Base-by-base conservation (phyloP, 1,284 basidiomycete genomes). In the Anthracocystis panici-leucophaei region DNA sequence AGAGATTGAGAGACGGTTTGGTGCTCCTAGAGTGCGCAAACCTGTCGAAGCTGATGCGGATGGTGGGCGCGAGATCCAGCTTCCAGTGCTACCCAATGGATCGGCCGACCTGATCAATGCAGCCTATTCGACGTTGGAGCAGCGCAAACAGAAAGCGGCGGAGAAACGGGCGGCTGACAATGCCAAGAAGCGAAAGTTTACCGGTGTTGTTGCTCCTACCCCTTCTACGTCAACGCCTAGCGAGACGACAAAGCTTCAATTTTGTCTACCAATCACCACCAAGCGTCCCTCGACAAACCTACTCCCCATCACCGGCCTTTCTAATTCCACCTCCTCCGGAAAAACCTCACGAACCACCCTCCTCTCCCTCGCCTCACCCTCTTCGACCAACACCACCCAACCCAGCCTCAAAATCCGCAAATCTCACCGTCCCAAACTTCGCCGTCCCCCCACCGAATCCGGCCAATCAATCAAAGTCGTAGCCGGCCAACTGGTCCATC, bases 31-130 rank as follows among this genome's bases (percentile, higher is more conserved):
- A 5, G 35, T 16, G 14, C 35, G 35, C 12, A 38, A 16, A 16
- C 35, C 35, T 2, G 11, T 38, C 35, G 2, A 49, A 29, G 16
- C 3, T 20, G 27, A 21, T 8, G 35, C 2, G 5, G 23, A n/a
- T 18, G 35, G 14, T 12, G 56, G 35, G 5, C 35, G 18, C 20
- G 31, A 42, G 0, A 40, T 20, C 7, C 50, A 29, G 41, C 18
- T 76, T 12, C 60, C 61, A 1, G 46, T 68, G 1, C 42, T 71
- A 14, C 69, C 69, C 16, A 76, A 69, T 18, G 72, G 66, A 2
- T 58, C 55, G 2, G 72, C 65, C 0, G 59, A 69, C 6, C 57
- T 75, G 59, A 69, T 75, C 56, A 50, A 69, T 7, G 72, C 65
- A 7, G 72, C 72, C 9, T 75, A 75, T 25, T 48, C 46, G 21